These are phyloP conservation scores for Xylaria palmicola DNA, from an alignment of 495 filamentous ascomycete species.

Conservation along the genomic window DNA sequence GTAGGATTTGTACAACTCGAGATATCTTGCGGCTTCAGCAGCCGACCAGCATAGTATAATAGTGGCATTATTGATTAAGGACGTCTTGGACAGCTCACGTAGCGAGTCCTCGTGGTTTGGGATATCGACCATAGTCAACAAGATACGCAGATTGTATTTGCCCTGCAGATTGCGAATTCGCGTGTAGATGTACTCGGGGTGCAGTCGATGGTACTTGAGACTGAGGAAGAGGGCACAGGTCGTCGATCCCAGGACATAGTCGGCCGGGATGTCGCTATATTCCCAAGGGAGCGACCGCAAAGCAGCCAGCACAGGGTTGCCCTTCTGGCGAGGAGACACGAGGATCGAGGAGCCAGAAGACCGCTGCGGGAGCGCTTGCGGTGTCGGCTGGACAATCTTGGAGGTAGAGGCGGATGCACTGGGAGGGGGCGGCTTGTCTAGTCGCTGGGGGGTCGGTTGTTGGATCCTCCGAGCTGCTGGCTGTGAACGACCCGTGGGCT, in stretches of 20 bases:
- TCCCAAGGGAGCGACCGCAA: conserved; percentile 89
- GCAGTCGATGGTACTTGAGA: conserved; percentile 94
- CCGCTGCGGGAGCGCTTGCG: conserved; percentile 70
- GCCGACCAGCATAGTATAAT: conserved; percentile 92
- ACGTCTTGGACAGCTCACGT: conserved; percentile 80
- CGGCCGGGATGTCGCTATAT: conserved; percentile 89
- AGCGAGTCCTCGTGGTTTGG: conserved; percentile 77
- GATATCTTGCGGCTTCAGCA: conserved; percentile 86
- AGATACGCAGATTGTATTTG: conserved; percentile 78
- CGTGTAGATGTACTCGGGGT: conserved; percentile 97
- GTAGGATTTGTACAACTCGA: conserved; percentile 90
- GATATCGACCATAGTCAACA: conserved; percentile 92
- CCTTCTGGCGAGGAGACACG: conserved; percentile 83
- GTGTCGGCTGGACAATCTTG: conserved; percentile 81
- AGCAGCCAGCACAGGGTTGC: conserved; percentile 86
- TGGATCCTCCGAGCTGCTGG: conserved; percentile 31
- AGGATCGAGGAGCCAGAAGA: conserved; percentile 74
- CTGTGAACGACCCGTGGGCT: conserved; percentile 32
- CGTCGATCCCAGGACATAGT: conserved; percentile 85
- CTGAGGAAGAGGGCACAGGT: conserved; percentile 92
- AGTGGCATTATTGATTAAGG: conserved; percentile 84
- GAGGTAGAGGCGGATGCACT: conserved; percentile 20
- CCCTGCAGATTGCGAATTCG: conserved; percentile 77
- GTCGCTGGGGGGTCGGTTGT: conserved; percentile 35
- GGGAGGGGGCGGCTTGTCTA: conserved; percentile 41